A percentile compares a stretch with the other conserved stretches of the same genome.
Evolutionary conservation across 2,329 filamentous ascomycete species (phyloP).

Genomic region (Myriosclerotinia scirpicola): DNA sequence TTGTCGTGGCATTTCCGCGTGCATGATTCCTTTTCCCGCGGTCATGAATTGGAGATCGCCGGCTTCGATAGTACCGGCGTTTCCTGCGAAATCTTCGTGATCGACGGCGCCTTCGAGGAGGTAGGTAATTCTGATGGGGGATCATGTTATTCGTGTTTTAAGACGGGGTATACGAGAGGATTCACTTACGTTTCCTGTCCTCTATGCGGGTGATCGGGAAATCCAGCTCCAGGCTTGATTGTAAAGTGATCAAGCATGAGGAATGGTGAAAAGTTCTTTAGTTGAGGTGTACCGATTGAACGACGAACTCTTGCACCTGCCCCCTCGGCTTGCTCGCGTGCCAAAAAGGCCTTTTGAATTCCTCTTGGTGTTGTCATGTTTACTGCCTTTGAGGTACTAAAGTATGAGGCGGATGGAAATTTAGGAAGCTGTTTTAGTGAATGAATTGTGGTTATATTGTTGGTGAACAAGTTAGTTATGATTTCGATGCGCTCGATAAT

Average conservation of each 20-base stretch:
- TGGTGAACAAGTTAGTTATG: constrained; percentile 28
- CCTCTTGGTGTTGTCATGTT: constrained; percentile 69
- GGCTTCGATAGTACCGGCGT: constrained; percentile 76
- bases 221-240: constrained; percentile 76
- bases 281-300: constrained; percentile 78
- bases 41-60: constrained; percentile 99
- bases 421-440: constrained; percentile 29
- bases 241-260: constrained; percentile 95
- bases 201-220: constrained; percentile 74
- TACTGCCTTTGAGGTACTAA: constrained; percentile 29
- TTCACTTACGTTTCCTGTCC: constrained; percentile 50
- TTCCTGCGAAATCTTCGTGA: constrained; percentile 89
- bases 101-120: constrained; percentile 82
- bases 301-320: constrained; percentile 84
- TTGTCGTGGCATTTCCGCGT: constrained; percentile 89
- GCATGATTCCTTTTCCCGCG: constrained; percentile 85
- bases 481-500: constrained; percentile 29
- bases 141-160: not conserved
- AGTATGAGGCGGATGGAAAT: constrained; percentile 29
- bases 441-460: constrained; percentile 21
- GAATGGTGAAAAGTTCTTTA: constrained; percentile 88
- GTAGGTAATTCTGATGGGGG: constrained; percentile 66
- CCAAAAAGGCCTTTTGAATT: constrained; percentile 81
- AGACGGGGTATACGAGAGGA: too few relatives aligned
- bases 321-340: constrained; percentile 83